phyloP scores from a whole-genome alignment of 139 green algal genomes.

The Picochlorum sp. region DNA sequence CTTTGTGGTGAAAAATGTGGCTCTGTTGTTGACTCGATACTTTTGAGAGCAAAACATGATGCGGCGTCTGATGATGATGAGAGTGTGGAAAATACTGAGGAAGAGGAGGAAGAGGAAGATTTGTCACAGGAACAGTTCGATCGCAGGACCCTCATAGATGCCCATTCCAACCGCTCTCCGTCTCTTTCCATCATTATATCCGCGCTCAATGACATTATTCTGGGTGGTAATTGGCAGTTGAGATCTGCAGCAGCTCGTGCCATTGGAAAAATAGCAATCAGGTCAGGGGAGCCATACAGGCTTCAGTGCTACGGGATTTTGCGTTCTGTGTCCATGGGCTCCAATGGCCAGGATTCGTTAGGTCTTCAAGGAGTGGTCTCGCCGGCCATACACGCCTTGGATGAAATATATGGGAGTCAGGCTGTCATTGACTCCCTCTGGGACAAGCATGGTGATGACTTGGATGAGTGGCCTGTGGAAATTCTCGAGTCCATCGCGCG shows the following conservation, averaged over 20 bases:
- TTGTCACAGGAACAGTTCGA: neutral
- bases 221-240: constrained; percentile 36
- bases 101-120: neutral
- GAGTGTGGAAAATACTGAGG: neutral
- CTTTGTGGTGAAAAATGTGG: constrained; percentile 41
- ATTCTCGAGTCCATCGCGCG: constrained; percentile 39
- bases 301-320: constrained; percentile 74
- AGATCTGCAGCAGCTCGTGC: constrained; percentile 32
- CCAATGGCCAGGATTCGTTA: constrained; percentile 17
- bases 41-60: neutral
- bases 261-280: constrained; percentile 59
- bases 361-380: constrained; percentile 12
- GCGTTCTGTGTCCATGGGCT: constrained; percentile 5
- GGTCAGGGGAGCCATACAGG: constrained; percentile 69
- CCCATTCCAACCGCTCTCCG: constrained; percentile 35
- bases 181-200: constrained; percentile 32
- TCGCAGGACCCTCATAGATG: constrained; percentile 3
- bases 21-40: neutral
- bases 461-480: constrained; percentile 44
- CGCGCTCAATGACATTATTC: constrained; percentile 29
- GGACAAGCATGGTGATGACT: constrained; percentile 29
- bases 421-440: constrained; percentile 51
- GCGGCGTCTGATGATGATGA: neutral
- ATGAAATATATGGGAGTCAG: constrained; percentile 63
- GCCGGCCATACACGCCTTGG: constrained; percentile 31